Evolutionary conservation across 352 stramenopile genomes (phyloP).

Genomic region (Phytophthora hybrid): DNA sequence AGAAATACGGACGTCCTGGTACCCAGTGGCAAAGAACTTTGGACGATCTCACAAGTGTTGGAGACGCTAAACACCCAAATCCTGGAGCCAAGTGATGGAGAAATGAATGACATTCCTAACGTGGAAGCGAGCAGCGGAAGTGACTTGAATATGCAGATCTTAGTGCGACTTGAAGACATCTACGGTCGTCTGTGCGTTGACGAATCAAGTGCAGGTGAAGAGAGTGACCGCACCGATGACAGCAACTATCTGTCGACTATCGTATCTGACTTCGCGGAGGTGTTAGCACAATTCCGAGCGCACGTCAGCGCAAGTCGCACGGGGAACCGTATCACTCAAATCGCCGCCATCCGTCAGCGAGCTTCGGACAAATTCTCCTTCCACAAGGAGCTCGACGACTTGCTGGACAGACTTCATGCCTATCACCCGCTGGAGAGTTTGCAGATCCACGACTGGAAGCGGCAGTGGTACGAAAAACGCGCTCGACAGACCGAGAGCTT

Average conservation of each 20-base stretch:
- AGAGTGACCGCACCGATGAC: neutral
- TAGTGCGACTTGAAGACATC: slow-evolving; percentile 37
- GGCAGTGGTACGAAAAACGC: slow-evolving; percentile 36
- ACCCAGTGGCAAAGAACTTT: neutral
- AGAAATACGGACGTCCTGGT: slow-evolving; percentile 6
- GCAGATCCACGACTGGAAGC: slow-evolving; percentile 39
- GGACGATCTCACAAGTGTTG: slow-evolving; percentile 18
- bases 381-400: slow-evolving; percentile 42
- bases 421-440: slow-evolving; percentile 8
- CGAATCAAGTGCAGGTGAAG: slow-evolving; percentile 2
- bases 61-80: slow-evolving; percentile 17
- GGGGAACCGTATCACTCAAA: slow-evolving; percentile 31
- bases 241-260: slow-evolving; percentile 3
- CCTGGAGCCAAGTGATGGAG: neutral
- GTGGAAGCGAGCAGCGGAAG: slow-evolving; percentile 12
- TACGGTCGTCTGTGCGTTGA: slow-evolving; percentile 15
- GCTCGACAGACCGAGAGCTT: slow-evolving; percentile 22
- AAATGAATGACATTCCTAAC: neutral
- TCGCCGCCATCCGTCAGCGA: slow-evolving; percentile 29
- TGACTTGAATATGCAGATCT: slow-evolving; percentile 34
- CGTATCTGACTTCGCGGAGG: slow-evolving; percentile 12
- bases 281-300: slow-evolving; percentile 28
- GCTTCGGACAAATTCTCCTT: slow-evolving; percentile 40
- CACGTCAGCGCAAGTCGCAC: slow-evolving; percentile 19
- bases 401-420: slow-evolving; percentile 21